Evolutionary conservation across 1,139 yeast genomes (phyloP), one percentile per base, ranked within the genome.

Genomic region (Yamadazyma jaroonii): DNA sequence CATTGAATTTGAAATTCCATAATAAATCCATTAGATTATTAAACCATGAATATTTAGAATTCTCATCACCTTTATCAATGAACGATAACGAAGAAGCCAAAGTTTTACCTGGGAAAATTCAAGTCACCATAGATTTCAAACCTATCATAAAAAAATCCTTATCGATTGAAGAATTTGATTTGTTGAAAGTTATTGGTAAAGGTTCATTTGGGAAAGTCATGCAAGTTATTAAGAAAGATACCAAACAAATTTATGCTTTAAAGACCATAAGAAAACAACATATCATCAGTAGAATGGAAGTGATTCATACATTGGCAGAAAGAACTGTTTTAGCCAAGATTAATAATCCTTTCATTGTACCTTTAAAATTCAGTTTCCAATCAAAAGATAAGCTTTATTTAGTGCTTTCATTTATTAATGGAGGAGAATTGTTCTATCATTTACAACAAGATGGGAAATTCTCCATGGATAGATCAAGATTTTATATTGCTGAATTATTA

Each of bases 131-230:
- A 30, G 95, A 86, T 55, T 88, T 82, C 64, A 84, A 84, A 57
- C 89, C 95, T 9, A 60, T 72, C 9, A 72, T 79, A 36, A 74
- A 77, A 42, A 77, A 79, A 50, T 85, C 85, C 37, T 71, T 92
- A 36, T 72, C 88, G 2, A 89, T 92, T 49, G 96, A 89, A 39
- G 96, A 92, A 56, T 92, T 92, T 61, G 96, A 90, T 52, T 67
- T 94, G 40, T 73, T 92, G 50, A 92, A 92, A 61, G 98, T 92
- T 14, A 88, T 92, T 41, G 98, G 98, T 32, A 92, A 92, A 59
- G 98, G 98, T 3, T 88, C 97, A 2, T 94, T 92, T 62, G 98
- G 98, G 38, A 92, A 94, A 62, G 98, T 92, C 40, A 92, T 92
- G 97, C 98, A 92, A 62, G 98, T 92, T 32, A 81, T 89, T 42